These are phyloP conservation scores for Sporisorium reilianum DNA, from an alignment of 1,284 basidiomycete genomes.

Conservation along the genomic window DNA sequence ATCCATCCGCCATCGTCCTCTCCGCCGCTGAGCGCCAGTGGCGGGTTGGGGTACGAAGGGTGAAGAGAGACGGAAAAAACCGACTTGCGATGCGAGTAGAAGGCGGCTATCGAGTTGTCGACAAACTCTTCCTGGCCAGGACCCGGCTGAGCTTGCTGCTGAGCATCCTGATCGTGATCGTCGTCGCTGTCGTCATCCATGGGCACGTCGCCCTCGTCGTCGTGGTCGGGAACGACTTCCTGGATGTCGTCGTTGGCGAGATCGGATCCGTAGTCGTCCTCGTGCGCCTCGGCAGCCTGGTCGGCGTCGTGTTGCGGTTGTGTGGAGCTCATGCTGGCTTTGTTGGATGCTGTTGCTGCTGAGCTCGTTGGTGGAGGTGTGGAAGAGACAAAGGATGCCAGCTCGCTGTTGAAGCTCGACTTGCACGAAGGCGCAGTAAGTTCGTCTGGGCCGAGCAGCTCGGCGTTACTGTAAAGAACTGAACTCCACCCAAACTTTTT, in stretches of 20 bases:
- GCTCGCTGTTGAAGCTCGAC: no score
- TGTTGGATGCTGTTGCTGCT: background rate
- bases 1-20: slow-evolving; percentile 96
- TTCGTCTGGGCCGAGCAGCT: no score
- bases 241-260: slow-evolving; percentile 47
- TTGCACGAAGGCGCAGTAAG: no score
- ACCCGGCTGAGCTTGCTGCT: slow-evolving; percentile 28
- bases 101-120: slow-evolving; percentile 67
- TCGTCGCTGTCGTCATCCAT: slow-evolving; percentile 53
- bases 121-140: slow-evolving; percentile 52
- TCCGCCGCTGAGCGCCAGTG: slow-evolving; percentile 89
- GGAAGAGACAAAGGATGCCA: no score
- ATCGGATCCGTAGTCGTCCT: slow-evolving; percentile 45
- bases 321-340: slow-evolving; percentile 27
- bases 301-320: slow-evolving; percentile 28
- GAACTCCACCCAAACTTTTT: slow-evolving; percentile 17
- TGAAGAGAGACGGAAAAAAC: slow-evolving; percentile 89
- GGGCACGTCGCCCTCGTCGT: slow-evolving; percentile 46
- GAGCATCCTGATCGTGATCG: slow-evolving; percentile 11
- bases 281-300: slow-evolving; percentile 36
- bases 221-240: slow-evolving; percentile 51
- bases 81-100: slow-evolving; percentile 71
- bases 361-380: background rate
- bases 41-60: slow-evolving; percentile 78
- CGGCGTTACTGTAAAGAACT: slow-evolving; percentile 15